Base-by-base conservation (phyloP, 176 grass and related monocot species). In the Olyra latifolia region DNA sequence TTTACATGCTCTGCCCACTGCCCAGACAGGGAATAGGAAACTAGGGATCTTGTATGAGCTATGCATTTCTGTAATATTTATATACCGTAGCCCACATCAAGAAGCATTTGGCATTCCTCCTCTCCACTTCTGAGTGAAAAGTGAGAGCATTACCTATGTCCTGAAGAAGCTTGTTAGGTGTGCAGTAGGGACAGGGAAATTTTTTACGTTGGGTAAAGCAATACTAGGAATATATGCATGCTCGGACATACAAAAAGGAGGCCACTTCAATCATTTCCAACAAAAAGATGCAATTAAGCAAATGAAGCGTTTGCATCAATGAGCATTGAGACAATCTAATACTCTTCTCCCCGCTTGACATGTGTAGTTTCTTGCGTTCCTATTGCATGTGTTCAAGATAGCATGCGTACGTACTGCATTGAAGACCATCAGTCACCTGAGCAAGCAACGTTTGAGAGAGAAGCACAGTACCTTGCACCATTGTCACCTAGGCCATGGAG, bases 181-280 rank as follows among this genome's bases (percentile, higher is more conserved):
- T 15, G 79, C 63, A 91, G 54, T 62, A 79, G 83, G 70, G 67
- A 66, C 61, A 79, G 80, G 49, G 57, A 74, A 84, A 81, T 67
- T 60, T 76, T 68, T 62, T 76, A 60, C 57, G 62, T 78, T 71
- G 80, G 80, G 69, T 83, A 84, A 92, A 81, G 78, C 47, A 83
- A 83, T 95, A 86, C 90, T 92, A 95, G 93, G 90, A 95, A 96
- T 92, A 88, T 90, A 87, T 88, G 89, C 92, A 91, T 84, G 68
- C 67, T 70, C 0, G 48, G 55, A 86, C 54, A 83, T 62, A 86
- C 32, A 83, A 73, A 95, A 80, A 66, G 32, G 32, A 84, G 39
- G 50, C 65, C 70, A 79, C 69, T 62, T 74, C n/a, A 81, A 83
- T 90, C 71, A 75, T 86, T 87, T 81, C 60, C 72, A 76, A 78